phyloP scores from a whole-genome alignment of 2,329 filamentous ascomycete genomes.

The Fusarium floridanum region DNA sequence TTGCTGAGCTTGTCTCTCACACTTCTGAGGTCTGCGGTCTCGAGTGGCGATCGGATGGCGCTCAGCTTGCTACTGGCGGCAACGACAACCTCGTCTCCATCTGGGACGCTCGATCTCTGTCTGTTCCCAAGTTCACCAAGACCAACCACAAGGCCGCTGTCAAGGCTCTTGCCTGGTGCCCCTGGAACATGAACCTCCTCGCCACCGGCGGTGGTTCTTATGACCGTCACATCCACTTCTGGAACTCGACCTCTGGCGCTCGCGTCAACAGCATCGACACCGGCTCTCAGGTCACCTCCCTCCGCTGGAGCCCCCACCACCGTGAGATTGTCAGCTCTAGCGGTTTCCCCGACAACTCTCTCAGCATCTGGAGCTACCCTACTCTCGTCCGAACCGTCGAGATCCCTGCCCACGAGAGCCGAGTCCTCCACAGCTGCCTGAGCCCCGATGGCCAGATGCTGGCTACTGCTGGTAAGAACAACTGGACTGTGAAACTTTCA shows the following conservation, averaged over 20 bases:
- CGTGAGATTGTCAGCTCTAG: conserved; percentile 98
- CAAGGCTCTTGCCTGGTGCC: conserved; percentile 98
- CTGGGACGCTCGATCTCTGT: conserved; percentile 95
- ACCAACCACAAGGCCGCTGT: conserved; percentile 99
- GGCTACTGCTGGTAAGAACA: conserved; percentile 81
- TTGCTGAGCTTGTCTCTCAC: conserved; percentile 95
- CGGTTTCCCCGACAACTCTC: conserved; percentile 98
- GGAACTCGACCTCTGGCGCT: conserved; percentile 98
- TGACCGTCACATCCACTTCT: conserved; percentile 99
- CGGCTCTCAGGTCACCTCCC: conserved; percentile 94
- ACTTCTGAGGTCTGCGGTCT: conserved; percentile 98
- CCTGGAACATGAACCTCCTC: conserved; percentile 97
- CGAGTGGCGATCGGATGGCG: conserved; percentile 96
- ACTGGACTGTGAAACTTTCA: neutral
- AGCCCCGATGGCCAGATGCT: conserved; percentile 99
- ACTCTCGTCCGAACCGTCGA: conserved; percentile 97
- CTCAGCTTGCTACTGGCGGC: conserved; percentile 95
- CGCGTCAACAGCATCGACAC: conserved; percentile 99
- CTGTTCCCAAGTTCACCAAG: conserved; percentile 98
- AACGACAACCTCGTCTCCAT: conserved; percentile 99
- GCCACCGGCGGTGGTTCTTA: conserved; percentile 97
- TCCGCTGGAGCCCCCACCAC: conserved; percentile 97
- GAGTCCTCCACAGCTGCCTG: conserved; percentile 95
- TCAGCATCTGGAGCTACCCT: conserved; percentile 99
- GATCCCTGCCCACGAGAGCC: conserved; percentile 96